Base-by-base conservation (phyloP, 1,284 basidiomycete genomes). In the Agroathelia rolfsii region DNA sequence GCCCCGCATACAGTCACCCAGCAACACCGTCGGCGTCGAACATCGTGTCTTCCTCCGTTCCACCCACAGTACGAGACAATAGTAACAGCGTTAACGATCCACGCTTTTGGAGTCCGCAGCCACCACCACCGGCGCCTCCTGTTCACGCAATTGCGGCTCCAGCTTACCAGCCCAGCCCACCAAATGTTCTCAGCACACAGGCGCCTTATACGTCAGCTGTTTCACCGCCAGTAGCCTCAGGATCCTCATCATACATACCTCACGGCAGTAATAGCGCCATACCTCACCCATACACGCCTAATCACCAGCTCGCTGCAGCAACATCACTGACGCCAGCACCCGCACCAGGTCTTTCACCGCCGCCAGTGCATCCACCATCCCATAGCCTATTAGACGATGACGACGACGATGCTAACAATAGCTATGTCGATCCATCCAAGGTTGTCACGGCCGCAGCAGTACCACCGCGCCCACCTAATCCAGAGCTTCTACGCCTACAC, bases 381-480 rank as follows among this genome's bases (percentile, higher is more conserved):
- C 51, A 43, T 28, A 64, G 68, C 53, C 49, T 71, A 18, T 57
- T 72, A 35, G 72, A 76, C 49, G 65, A 67, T 36, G 73, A 76
- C 30, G 47, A 55, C 30, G 39, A 47, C 12, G 45, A 53, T 59
- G 18, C 60, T 60, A 37, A 56, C 51, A 27, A 56, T 62, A 32
- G 18, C 34, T 5, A 12, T 37, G 1, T 6, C n/a, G 21, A 40
- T n/a, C 36, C 38, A 12, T 33, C n/a, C n/a, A n/a, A n/a, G n/a
- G 23, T 45, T 48, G 10, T 50, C 55, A 35, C 38, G 47, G 2
- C 56, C 16, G 56, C 57, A 11, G 50, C 57, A 14, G 69, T 71
- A 22, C 84, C 86, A 27, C 86, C 86, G 12, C 71, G 85, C 24
- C 92, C 94, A 10, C 87, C 86, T 24, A 95, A 82, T 64, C 95